Conservation (phyloP, 2,329 filamentous ascomycete genomes). For the Fusarium sp. region DNA sequence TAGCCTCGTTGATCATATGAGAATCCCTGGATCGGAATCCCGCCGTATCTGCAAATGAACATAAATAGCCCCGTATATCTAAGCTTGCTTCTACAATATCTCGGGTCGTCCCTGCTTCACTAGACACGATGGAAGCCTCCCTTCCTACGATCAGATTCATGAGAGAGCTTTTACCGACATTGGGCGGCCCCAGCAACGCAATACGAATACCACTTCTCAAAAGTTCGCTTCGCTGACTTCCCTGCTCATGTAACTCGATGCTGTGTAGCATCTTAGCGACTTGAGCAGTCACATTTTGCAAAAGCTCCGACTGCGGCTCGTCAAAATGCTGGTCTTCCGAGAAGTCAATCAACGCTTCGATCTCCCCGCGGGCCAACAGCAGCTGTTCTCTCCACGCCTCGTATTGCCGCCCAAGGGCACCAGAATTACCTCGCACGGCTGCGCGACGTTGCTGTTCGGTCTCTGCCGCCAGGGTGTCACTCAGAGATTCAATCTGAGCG, state of each 20-base stretch:
- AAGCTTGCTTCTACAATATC: slow-evolving; percentile 94
- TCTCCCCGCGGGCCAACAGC: slow-evolving; percentile 85
- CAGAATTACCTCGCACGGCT: slow-evolving; percentile 82
- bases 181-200: slow-evolving; percentile 89
- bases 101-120: slow-evolving; percentile 91
- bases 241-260: slow-evolving; percentile 78
- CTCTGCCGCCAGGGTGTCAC: slow-evolving; percentile 74
- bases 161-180: slow-evolving; percentile 94
- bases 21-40: slow-evolving; percentile 74
- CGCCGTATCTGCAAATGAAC: slow-evolving; percentile 95
- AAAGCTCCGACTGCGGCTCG: slow-evolving; percentile 80
- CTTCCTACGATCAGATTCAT: slow-evolving; percentile 91
- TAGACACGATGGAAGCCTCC: slow-evolving; percentile 94
- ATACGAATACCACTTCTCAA: slow-evolving; percentile 87
- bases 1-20: slow-evolving; percentile 23
- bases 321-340: slow-evolving; percentile 98
- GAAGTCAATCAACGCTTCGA: slow-evolving; percentile 97
- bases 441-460: slow-evolving; percentile 94
- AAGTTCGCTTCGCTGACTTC: slow-evolving; percentile 85
- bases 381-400: slow-evolving; percentile 84
- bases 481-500: slow-evolving; percentile 80
- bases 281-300: slow-evolving; percentile 76
- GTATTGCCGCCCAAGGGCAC: slow-evolving; percentile 79
- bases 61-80: slow-evolving; percentile 90
- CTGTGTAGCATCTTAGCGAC: slow-evolving; percentile 71